Conservation (phyloP, 192 early-diverging fungal species). For the Coemansia sp. region DNA sequence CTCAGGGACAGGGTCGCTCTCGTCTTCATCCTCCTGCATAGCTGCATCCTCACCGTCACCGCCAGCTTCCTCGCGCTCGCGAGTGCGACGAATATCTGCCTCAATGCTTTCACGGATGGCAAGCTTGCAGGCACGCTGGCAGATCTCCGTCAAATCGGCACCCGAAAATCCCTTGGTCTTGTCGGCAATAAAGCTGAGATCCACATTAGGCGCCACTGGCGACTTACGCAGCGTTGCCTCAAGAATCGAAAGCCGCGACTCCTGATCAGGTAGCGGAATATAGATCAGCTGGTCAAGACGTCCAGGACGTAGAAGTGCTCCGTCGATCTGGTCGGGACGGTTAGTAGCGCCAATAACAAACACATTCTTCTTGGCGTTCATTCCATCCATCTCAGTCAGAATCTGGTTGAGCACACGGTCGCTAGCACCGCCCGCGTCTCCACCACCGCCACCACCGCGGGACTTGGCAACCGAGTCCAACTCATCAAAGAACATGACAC, state of each 20-base stretch:
- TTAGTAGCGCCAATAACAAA: conserved; percentile 99
- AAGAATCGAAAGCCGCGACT: conserved; percentile 81
- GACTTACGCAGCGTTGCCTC: conserved; percentile 91
- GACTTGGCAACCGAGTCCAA: conserved; percentile 97
- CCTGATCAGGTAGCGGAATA: conserved; percentile 90
- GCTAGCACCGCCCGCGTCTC: conserved; percentile 90
- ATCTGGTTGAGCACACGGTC: conserved; percentile 99
- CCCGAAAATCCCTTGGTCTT: conserved; percentile 93
- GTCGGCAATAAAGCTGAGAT: conserved; percentile 83
- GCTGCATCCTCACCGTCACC: conserved; percentile 71
- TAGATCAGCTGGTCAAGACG: conserved; percentile 99
- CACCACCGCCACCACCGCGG: conserved; percentile 68
- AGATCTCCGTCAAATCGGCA: conserved; percentile 97
- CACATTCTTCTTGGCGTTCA: conserved; percentile 99
- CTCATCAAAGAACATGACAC: conserved; percentile 99
- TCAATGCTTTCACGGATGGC: conserved; percentile 97
- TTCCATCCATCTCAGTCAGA: conserved; percentile 99
- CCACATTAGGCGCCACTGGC: conserved; percentile 76
- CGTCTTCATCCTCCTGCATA: conserved; percentile 65
- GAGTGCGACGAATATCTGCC: conserved; percentile 73
- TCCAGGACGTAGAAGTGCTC: conserved; percentile 94
- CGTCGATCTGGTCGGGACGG: conserved; percentile 97
- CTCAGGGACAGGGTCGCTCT: conserved; percentile 81
- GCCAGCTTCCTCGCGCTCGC: conserved; percentile 68
- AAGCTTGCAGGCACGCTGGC: conserved; percentile 95